Evolutionary conservation across 1,284 basidiomycete species (phyloP).

Genomic region (Meira nashicola): DNA sequence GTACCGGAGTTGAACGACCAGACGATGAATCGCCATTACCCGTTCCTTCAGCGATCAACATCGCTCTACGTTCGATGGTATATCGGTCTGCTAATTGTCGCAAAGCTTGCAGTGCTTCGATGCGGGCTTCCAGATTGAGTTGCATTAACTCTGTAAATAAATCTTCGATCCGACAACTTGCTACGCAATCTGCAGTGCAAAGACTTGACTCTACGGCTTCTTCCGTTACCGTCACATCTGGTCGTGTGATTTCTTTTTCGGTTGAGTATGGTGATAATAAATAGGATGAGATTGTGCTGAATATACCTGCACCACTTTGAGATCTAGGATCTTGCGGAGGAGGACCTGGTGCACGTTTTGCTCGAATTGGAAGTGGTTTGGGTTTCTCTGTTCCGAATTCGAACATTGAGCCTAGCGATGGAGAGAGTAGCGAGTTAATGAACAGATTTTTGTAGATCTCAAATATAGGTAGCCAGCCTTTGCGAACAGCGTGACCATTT

Average conservation of each 20-base stretch:
- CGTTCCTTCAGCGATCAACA: background rate
- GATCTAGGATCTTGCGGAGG: slow-evolving; percentile 73
- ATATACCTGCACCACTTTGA: slow-evolving; percentile 70
- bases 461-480: slow-evolving; percentile 86
- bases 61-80: slow-evolving; percentile 62
- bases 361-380: slow-evolving; percentile 40
- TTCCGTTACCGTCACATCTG: slow-evolving; percentile 61
- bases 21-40: background rate
- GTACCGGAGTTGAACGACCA: slow-evolving; percentile 16
- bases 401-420: slow-evolving; percentile 90
- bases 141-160: slow-evolving; percentile 87
- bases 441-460: slow-evolving; percentile 98
- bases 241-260: slow-evolving; percentile 65
- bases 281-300: slow-evolving; percentile 92
- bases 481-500: slow-evolving; percentile 86
- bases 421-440: slow-evolving; percentile 73
- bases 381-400: slow-evolving; percentile 63
- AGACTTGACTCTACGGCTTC: slow-evolving; percentile 89
- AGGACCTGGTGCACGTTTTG: slow-evolving; percentile 80
- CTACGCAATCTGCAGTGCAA: slow-evolving; percentile 90
- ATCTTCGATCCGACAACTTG: slow-evolving; percentile 87
- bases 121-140: slow-evolving; percentile 61
- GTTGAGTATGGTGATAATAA: slow-evolving; percentile 86
- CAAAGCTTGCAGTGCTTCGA: slow-evolving; percentile 78
- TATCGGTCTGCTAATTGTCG: slow-evolving; percentile 81